Percentiles rank a stretch among this genome's conserved stretches.
Evolutionary conservation across 805 yeast genomes (phyloP).

Genomic region (Starmerella bombicola): DNA sequence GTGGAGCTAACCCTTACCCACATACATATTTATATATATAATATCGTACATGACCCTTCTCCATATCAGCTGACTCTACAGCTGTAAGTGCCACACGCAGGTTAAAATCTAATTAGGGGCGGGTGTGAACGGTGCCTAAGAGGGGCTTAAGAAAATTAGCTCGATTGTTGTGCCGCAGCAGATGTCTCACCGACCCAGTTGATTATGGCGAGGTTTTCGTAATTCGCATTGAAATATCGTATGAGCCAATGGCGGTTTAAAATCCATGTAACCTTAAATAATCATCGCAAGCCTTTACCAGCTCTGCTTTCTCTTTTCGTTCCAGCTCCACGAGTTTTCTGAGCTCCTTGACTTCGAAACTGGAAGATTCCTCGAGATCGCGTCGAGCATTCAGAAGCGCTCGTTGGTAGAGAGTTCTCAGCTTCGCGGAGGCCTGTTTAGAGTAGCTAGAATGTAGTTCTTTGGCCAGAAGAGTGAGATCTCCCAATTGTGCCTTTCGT

Average conservation of each 20-base stretch:
- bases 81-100: no score
- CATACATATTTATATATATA: no score
- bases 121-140: no score
- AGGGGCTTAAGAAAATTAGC: no score
- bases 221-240: no score
- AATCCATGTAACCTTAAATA: constrained; percentile 15
- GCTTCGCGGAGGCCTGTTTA: constrained; percentile 10
- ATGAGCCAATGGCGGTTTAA: neutral
- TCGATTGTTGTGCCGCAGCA: no score
- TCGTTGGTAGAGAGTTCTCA: constrained; percentile 1
- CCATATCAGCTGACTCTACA: no score
- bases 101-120: no score
- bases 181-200: no score
- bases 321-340: constrained; percentile 42
- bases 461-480: neutral
- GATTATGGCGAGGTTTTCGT: no score
- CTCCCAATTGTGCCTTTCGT: neutral
- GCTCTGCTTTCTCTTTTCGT: constrained; percentile 44
- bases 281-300: constrained; percentile 41
- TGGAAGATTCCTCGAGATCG: constrained; percentile 2
- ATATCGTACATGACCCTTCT: no score
- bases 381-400: constrained; percentile 20
- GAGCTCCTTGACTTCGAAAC: constrained; percentile 33
- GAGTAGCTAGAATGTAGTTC: constrained; percentile 7
- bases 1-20: no score